These are phyloP conservation scores for Anastatica hierochuntica DNA, from an alignment of 345 rosid genomes.

Conservation along the genomic window DNA sequence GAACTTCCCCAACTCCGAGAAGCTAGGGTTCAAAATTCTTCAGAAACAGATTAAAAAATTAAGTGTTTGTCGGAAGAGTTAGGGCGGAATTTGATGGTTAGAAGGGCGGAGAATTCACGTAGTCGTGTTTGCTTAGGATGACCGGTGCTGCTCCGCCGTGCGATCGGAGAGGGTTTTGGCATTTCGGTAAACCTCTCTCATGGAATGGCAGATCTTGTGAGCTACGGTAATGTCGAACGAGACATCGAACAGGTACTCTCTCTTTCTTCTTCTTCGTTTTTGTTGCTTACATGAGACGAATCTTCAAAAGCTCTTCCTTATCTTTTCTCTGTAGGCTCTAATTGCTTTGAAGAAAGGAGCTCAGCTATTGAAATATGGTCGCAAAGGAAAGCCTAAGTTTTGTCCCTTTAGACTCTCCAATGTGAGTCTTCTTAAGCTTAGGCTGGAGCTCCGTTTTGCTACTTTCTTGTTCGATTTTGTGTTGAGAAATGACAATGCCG, in stretches of 20 bases:
- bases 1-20: neutral
- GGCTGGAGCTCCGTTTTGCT: neutral
- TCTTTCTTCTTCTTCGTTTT: neutral
- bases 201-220: conserved; percentile 99
- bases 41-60: too few relatives aligned
- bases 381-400: conserved; percentile 94
- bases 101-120: conserved; percentile 27
- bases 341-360: conserved; percentile 88
- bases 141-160: conserved; percentile 70
- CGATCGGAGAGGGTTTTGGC: conserved; percentile 69
- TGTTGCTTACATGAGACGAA: neutral
- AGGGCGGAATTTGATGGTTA: conserved; percentile 26
- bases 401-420: conserved; percentile 80
- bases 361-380: conserved; percentile 86
- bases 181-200: conserved; percentile 58
- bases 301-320: neutral
- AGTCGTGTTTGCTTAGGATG: conserved; percentile 48
- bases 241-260: conserved; percentile 66
- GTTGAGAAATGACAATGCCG: neutral
- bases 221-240: conserved; percentile 77
- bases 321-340: conserved; percentile 61
- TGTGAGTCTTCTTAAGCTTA: conserved; percentile 39
- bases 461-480: neutral
- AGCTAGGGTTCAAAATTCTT: conserved; percentile 16
- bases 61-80: conserved; percentile 18